Evolutionary conservation across 352 stramenopile genomes (phyloP).

Genomic region (Phytophthora citricola): DNA sequence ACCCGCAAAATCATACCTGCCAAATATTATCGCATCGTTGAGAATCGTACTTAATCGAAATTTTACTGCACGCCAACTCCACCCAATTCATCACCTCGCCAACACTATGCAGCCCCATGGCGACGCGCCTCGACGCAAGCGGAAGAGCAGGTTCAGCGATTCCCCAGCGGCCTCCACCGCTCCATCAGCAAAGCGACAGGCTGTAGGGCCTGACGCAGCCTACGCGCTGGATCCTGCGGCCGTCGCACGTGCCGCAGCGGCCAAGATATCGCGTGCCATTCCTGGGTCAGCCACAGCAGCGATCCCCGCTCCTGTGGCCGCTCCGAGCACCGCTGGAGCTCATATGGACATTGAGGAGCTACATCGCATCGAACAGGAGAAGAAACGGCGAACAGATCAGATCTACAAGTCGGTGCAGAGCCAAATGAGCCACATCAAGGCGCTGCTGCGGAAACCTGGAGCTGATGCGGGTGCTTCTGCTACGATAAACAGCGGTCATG

Average conservation of each 20-base stretch:
- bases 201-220: slow-evolving; percentile 1
- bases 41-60: neutral
- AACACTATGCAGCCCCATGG: slow-evolving; percentile 34
- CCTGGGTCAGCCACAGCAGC: slow-evolving; percentile 29
- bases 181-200: slow-evolving; percentile 23
- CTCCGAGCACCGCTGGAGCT: slow-evolving; percentile 4
- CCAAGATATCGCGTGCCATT: slow-evolving; percentile 76
- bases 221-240: slow-evolving; percentile 55
- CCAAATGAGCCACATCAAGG: slow-evolving; percentile 84
- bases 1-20: neutral
- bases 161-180: slow-evolving; percentile 30
- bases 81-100: slow-evolving; percentile 1
- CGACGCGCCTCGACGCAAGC: slow-evolving; percentile 63
- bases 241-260: slow-evolving; percentile 71
- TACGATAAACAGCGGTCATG: neutral
- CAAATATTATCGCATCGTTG: slow-evolving; percentile 3
- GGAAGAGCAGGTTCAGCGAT: slow-evolving; percentile 88
- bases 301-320: neutral
- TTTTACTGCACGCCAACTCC: neutral
- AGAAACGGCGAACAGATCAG: slow-evolving; percentile 68
- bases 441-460: slow-evolving; percentile 60
- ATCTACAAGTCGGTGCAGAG: slow-evolving; percentile 88
- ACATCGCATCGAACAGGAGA: slow-evolving; percentile 56
- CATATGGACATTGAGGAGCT: slow-evolving; percentile 41
- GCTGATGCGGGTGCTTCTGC: slow-evolving; percentile 9